Evolutionary conservation across 805 yeast species (phyloP).

Genomic region (Candida jianshihensis): DNA sequence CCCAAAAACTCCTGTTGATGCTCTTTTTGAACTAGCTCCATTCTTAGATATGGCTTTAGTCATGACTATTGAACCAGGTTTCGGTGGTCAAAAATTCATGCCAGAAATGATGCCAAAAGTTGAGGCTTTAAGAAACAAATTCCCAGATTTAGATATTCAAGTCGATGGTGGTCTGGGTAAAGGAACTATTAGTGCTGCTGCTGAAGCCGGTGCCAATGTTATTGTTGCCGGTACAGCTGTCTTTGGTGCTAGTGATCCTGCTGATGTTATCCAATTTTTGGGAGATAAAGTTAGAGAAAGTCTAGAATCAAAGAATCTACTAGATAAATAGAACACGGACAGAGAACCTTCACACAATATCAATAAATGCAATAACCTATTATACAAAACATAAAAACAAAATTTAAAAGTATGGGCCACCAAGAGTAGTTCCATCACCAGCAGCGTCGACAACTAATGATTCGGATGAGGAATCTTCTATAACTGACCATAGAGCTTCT

Average conservation of each 20-base stretch:
- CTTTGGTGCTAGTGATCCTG: conserved; percentile 77
- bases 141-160: conserved; percentile 79
- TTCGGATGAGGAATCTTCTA: conserved; percentile 48
- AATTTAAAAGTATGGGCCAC: conserved; percentile 51
- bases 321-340: conserved; percentile 2
- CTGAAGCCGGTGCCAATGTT: conserved; percentile 96
- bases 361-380: not conserved
- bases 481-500: conserved; percentile 65
- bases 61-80: conserved; percentile 99
- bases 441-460: conserved; percentile 35
- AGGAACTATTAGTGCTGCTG: conserved; percentile 79
- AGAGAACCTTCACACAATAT: not conserved
- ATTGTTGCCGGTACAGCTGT: conserved; percentile 97
- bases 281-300: conserved; percentile 52
- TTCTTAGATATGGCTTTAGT: conserved; percentile 89
- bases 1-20: conserved; percentile 88
- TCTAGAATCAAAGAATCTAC: conserved; percentile 39
- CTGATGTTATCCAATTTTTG: conserved; percentile 62
- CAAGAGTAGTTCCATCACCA: conserved; percentile 81
- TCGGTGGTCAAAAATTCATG: conserved; percentile 98
- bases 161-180: conserved; percentile 96
- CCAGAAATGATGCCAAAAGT: conserved; percentile 95
- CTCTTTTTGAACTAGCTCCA: conserved; percentile 65
- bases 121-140: conserved; percentile 59
- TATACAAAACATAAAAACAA: not conserved